phyloP scores from a whole-genome alignment of 768 basidiomycete genomes.

The Phaffia australis region DNA sequence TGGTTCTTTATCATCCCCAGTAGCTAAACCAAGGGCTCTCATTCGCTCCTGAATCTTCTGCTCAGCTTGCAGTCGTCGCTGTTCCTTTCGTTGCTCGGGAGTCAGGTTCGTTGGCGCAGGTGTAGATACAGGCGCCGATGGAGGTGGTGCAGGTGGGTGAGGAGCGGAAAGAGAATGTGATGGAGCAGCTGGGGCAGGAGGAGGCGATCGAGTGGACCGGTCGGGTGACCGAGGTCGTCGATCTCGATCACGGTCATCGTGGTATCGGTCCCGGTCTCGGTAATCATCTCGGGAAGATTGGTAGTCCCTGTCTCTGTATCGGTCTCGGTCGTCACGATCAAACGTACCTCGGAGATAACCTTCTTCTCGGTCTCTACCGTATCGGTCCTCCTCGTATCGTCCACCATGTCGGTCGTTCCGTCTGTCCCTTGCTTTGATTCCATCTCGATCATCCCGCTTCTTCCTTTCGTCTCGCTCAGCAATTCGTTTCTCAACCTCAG shows the following conservation, averaged over 20 bases:
- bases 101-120: conserved; percentile 66
- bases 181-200: conserved; percentile 48
- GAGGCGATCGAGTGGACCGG: conserved; percentile 36
- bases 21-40: conserved; percentile 65
- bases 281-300: conserved; percentile 30
- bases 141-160: conserved; percentile 42
- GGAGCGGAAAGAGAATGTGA: conserved; percentile 30
- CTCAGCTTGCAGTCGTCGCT: conserved; percentile 65
- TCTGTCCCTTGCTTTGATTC: conserved; percentile 65
- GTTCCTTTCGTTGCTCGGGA: conserved; percentile 67
- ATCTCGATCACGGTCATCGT: conserved; percentile 42
- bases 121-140: conserved; percentile 31
- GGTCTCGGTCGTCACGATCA: conserved; percentile 39
- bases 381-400: conserved; percentile 36
- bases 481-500: conserved; percentile 76
- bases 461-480: conserved; percentile 64
- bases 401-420: conserved; percentile 68
- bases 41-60: conserved; percentile 73
- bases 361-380: conserved; percentile 36
- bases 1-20: conserved; percentile 30
- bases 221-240: conserved; percentile 34
- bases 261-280: conserved; percentile 37
- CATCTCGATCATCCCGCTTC: conserved; percentile 66
- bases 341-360: conserved; percentile 20
- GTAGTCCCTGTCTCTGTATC: conserved; percentile 32